These are phyloP conservation scores for Tausonia pullulans DNA, from an alignment of 1,284 basidiomycete genomes.

Conservation along the genomic window DNA sequence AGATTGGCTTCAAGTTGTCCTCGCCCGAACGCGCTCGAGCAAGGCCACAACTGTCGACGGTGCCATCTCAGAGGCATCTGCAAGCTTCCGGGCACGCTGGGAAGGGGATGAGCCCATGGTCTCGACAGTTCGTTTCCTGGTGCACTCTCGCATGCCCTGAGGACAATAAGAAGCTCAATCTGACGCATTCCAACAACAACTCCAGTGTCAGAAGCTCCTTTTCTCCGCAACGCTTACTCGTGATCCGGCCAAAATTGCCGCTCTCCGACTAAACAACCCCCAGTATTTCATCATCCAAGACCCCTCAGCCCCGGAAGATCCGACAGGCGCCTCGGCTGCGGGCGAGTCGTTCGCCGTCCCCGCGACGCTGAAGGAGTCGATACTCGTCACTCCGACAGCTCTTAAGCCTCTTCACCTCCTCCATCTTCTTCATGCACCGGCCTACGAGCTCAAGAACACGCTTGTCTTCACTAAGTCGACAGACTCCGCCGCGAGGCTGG, in stretches of 20 bases:
- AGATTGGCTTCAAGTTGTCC: constrained; percentile 77
- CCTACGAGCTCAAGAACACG: constrained; percentile 49
- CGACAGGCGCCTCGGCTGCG: constrained; percentile 38
- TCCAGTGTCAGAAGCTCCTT: constrained; percentile 85
- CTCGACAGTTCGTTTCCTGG: neutral
- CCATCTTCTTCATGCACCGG: constrained; percentile 54
- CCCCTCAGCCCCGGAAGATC: constrained; percentile 27
- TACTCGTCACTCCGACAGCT: constrained; percentile 65
- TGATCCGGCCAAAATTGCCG: constrained; percentile 82
- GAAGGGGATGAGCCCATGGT: too few species aligned
- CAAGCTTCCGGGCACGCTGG: too few species aligned
- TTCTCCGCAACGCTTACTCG: constrained; percentile 94
- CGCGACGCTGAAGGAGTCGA: constrained; percentile 63
- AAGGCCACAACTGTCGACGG: too few species aligned
- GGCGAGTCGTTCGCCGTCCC: constrained; percentile 77
- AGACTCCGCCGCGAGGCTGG: constrained; percentile 74
- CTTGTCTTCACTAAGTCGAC: constrained; percentile 94
- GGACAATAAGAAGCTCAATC: too few species aligned
- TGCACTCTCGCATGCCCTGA: neutral
- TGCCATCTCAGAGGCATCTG: too few species aligned
- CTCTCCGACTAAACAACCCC: constrained; percentile 65
- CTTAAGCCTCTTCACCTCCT: constrained; percentile 85
- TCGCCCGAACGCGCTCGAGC: constrained; percentile 46
- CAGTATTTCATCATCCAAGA: constrained; percentile 78
- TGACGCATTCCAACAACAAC: neutral